These are phyloP conservation scores for Rhodotorula sp. DNA, from an alignment of 1,284 basidiomycete species.

Conservation along the genomic window DNA sequence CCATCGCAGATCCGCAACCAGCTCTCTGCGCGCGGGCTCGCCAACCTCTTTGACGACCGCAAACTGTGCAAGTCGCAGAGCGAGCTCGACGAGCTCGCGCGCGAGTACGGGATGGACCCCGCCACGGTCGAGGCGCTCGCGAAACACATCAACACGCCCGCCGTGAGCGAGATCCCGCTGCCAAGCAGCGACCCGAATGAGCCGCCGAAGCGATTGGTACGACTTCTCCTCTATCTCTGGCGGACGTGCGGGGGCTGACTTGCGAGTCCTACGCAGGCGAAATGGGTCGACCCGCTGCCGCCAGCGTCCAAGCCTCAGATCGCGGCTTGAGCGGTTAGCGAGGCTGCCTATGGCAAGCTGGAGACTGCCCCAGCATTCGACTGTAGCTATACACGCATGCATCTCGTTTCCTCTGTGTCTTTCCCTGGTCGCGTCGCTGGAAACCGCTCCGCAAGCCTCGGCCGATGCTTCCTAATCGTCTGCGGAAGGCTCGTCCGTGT, in stretches of 20 bases:
- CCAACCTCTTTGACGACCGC: constrained; percentile 38
- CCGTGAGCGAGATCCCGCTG: constrained; percentile 25
- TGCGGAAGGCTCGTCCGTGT: too few relatives aligned
- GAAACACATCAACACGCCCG: constrained; percentile 30
- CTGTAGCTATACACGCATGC: constrained; percentile 5
- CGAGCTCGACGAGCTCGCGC: constrained; percentile 26
- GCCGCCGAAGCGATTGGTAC: constrained; percentile 30
- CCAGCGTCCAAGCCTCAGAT: background rate
- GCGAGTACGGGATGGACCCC: constrained; percentile 37
- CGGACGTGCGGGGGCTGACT: background rate
- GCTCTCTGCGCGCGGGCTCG: constrained; percentile 25
- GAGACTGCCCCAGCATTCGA: background rate
- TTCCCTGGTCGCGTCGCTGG: too few relatives aligned
- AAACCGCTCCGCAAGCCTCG: too few relatives aligned
- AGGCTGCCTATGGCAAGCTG: background rate
- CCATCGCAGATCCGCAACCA: constrained; percentile 12
- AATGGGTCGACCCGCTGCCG: constrained; percentile 28
- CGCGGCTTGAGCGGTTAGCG: background rate
- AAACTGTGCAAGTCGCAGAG: constrained; percentile 18
- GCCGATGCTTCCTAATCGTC: too few relatives aligned
- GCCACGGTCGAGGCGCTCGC: constrained; percentile 23
- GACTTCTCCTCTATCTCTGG: too few relatives aligned
- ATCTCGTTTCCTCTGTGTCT: too few relatives aligned
- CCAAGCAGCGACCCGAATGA: constrained; percentile 27
- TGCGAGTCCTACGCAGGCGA: background rate